Evolutionary conservation across 2,329 filamentous ascomycete genomes (phyloP), one percentile per base, ranked within the genome.

Genomic region (Xylaria sp.): DNA sequence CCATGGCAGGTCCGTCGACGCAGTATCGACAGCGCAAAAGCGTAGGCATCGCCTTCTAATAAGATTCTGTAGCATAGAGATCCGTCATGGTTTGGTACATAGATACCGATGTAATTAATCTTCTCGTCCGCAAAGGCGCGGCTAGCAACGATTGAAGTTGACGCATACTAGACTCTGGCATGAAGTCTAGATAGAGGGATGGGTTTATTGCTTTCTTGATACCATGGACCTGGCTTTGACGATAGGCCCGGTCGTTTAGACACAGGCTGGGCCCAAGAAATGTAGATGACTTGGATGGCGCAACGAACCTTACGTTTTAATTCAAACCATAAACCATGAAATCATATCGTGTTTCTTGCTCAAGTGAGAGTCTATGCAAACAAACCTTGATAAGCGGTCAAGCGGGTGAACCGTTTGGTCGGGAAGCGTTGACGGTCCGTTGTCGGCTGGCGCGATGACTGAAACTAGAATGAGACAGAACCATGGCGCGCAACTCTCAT

Each of bases 41-140:
- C 63, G 81, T 83, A 19, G 81, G 81, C 7, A 77, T 84, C 64
- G 81, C 82, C 2, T 80, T 83, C 70, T 82, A 65, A 77, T 72
- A 50, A 61, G 37, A 52, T 40, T 57, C 12, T 68, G 61, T 60
- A 55, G 51, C 64, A 67, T 63, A 61, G 64, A 61, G 60, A 69
- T 65, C 59, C 60, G 67, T 68, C 63, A 67, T 60, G 63, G 65
- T 56, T 46, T 61, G 66, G 68, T 66, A 63, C 65, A 57, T 15
- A 60, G 67, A 61, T 64, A 66, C 63, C 49, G 60, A 47, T 59
- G 60, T 68, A 63, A 63, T 61, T 59, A 63, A 67, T 69, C 43
- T 64, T 68, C 49, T 56, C 54, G 53, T 43, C 25, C 61, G 51
- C 50, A 53, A 19, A 40, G 12, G 25, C 56, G 61, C 46, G 57